These are phyloP conservation scores for Pseudonitzschia multistriata DNA, from an alignment of 108 stramenopile species.

Conservation along the genomic window DNA sequence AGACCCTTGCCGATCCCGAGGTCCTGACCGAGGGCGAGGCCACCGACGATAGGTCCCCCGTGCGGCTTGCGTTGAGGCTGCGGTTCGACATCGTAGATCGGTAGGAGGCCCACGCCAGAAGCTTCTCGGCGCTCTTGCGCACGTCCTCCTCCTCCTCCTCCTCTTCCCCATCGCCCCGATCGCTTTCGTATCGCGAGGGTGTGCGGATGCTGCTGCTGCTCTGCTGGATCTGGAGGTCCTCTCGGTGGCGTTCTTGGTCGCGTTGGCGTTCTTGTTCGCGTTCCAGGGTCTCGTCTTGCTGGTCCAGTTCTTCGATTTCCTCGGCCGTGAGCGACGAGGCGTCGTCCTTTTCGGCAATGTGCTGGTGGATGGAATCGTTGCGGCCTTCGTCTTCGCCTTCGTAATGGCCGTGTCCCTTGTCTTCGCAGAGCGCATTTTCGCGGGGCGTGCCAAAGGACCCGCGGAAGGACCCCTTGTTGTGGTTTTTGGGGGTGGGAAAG, in stretches of 20 bases:
- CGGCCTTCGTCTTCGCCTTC: neutral
- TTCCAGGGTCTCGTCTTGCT: slow-evolving; percentile 5
- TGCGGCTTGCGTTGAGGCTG: neutral
- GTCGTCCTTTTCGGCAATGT: slow-evolving; percentile 14
- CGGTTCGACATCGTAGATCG: slow-evolving; percentile 28
- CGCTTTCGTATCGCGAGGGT: neutral
- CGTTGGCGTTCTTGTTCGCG: neutral
- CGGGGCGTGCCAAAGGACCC: too few species aligned
- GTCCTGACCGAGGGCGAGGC: slow-evolving; percentile 6
- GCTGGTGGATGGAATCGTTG: slow-evolving; percentile 1
- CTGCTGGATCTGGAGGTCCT: too few species aligned
- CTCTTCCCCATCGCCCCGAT: slow-evolving; percentile 11
- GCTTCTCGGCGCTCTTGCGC: slow-evolving; percentile 42
- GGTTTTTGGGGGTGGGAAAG: slow-evolving; percentile 1
- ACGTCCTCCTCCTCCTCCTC: slow-evolving; percentile 25
- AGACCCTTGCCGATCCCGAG: neutral
- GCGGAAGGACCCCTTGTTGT: neutral
- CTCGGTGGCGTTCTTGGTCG: neutral
- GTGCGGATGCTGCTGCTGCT: neutral
- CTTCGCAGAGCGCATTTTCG: neutral
- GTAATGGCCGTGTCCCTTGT: neutral
- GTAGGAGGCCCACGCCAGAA: slow-evolving; percentile 46
- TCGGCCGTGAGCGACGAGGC: slow-evolving; percentile 15
- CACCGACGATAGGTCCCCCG: neutral
- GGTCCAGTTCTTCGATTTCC: slow-evolving; percentile 19